Conservation (phyloP, 805 yeast species). For the Saturnispora diversa region DNA sequence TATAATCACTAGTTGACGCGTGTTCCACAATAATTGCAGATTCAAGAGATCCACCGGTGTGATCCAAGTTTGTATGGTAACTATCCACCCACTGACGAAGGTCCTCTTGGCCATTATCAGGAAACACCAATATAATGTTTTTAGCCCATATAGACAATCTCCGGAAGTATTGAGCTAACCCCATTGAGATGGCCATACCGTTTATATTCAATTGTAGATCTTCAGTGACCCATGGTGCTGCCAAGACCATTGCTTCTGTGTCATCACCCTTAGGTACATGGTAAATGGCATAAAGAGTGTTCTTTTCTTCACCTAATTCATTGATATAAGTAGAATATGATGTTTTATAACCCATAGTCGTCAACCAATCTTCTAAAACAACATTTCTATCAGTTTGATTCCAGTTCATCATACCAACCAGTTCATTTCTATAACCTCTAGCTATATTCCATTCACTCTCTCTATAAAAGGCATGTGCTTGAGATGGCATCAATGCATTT, state of each 20-base stretch:
- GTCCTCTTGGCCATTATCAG: slow-evolving; percentile 60
- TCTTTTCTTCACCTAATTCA: slow-evolving; percentile 17
- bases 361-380: slow-evolving; percentile 50
- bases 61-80: slow-evolving; percentile 75
- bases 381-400: slow-evolving; percentile 35
- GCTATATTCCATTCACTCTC: slow-evolving; percentile 92
- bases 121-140: slow-evolving; percentile 79
- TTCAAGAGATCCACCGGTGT: slow-evolving; percentile 90
- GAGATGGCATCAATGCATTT: slow-evolving; percentile 95
- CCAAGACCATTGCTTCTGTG: slow-evolving; percentile 87
- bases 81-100: slow-evolving; percentile 89
- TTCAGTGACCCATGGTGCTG: slow-evolving; percentile 77
- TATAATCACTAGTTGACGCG: slow-evolving; percentile 52
- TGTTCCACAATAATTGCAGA: slow-evolving; percentile 82
- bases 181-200: slow-evolving; percentile 65
- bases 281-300: slow-evolving; percentile 60
- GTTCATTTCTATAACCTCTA: slow-evolving; percentile 70
- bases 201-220: slow-evolving; percentile 65
- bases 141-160: slow-evolving; percentile 94
- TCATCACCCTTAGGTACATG: slow-evolving; percentile 95
- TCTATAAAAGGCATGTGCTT: slow-evolving; percentile 83
- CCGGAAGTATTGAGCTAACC: slow-evolving; percentile 71
- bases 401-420: slow-evolving; percentile 32
- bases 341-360: slow-evolving; percentile 65
- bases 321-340: slow-evolving; percentile 30